phyloP scores from a whole-genome alignment of 176 grass and related monocot genomes.

The Oryza coarctata region DNA sequence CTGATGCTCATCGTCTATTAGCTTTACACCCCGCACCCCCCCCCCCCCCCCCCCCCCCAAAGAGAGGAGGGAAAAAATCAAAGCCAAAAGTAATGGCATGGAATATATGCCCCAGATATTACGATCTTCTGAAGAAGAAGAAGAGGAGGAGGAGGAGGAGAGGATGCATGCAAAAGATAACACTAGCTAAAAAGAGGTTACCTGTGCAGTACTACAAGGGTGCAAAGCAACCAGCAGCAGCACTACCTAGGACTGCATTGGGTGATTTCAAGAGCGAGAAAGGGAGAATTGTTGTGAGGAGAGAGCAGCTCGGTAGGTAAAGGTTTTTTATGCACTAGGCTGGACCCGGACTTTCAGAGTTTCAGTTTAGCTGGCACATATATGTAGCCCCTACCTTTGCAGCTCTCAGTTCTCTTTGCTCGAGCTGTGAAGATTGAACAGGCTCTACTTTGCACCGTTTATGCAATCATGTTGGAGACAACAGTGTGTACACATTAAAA shows the following conservation, averaged over 20 bases:
- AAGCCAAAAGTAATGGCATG: not conserved
- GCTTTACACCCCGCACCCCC: not conserved
- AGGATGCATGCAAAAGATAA: not conserved
- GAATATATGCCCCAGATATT: not conserved
- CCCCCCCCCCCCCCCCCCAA: no score
- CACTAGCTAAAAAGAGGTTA: not conserved
- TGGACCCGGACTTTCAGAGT: not conserved
- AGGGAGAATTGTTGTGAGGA: not conserved
- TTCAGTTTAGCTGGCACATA: not conserved
- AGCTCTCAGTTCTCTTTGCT: not conserved
- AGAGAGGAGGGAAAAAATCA: not conserved
- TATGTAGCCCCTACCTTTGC: not conserved
- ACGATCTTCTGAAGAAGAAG: not conserved
- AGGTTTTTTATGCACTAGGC: not conserved
- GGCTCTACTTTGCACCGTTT: no score
- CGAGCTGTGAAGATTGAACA: no score
- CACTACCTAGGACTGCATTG: not conserved
- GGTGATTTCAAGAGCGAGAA: not conserved
- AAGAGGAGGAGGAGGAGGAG: no score
- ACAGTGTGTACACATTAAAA: no score
- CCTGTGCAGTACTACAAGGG: not conserved
- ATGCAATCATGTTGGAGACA: no score
- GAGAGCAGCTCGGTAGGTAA: not conserved
- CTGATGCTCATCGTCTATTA: not conserved
- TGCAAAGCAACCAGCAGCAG: not conserved